These are phyloP conservation scores for Tuber magnatum DNA, from an alignment of 495 filamentous ascomycete genomes.

Conservation along the genomic window DNA sequence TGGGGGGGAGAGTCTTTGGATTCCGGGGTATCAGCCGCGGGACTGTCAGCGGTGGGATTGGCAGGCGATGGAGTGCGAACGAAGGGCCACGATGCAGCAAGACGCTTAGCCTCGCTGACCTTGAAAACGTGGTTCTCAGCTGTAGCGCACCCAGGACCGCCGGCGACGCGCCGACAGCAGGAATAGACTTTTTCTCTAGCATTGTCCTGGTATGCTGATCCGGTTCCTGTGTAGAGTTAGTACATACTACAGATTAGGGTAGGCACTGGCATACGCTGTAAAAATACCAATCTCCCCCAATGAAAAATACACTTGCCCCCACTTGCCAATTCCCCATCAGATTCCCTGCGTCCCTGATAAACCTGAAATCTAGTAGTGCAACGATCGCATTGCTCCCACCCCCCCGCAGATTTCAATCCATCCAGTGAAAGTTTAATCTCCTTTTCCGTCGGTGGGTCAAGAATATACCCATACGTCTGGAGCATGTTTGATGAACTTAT, in stretches of 20 bases:
- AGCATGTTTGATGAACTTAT: slow-evolving; percentile 55
- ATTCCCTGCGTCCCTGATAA: slow-evolving; percentile 72
- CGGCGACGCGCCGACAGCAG: slow-evolving; percentile 69
- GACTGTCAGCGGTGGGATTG: slow-evolving; percentile 16
- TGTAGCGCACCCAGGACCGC: slow-evolving; percentile 63
- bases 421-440: slow-evolving; percentile 57
- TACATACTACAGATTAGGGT: slow-evolving; percentile 43
- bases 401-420: slow-evolving; percentile 58
- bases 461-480: slow-evolving; percentile 66
- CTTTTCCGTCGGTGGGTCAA: slow-evolving; percentile 52
- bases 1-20: slow-evolving; percentile 9
- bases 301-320: slow-evolving; percentile 75
- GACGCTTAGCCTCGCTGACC: slow-evolving; percentile 61
- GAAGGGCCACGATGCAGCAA: slow-evolving; percentile 74
- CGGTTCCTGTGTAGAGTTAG: slow-evolving; percentile 41
- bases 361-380: slow-evolving; percentile 83
- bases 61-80: slow-evolving; percentile 61
- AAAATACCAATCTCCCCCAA: slow-evolving; percentile 54
- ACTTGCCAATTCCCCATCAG: slow-evolving; percentile 70
- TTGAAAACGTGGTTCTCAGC: slow-evolving; percentile 79
- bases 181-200: slow-evolving; percentile 55
- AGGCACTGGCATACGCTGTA: slow-evolving; percentile 41
- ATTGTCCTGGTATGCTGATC: slow-evolving; percentile 13
- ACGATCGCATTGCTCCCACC: slow-evolving; percentile 83
- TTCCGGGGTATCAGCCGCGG: neutral